A percentile compares a stretch with the other conserved stretches of the same genome.
These are phyloP conservation scores for Jamesozyma piceae DNA, from an alignment of 805 yeast genomes.

Conservation along the genomic window DNA sequence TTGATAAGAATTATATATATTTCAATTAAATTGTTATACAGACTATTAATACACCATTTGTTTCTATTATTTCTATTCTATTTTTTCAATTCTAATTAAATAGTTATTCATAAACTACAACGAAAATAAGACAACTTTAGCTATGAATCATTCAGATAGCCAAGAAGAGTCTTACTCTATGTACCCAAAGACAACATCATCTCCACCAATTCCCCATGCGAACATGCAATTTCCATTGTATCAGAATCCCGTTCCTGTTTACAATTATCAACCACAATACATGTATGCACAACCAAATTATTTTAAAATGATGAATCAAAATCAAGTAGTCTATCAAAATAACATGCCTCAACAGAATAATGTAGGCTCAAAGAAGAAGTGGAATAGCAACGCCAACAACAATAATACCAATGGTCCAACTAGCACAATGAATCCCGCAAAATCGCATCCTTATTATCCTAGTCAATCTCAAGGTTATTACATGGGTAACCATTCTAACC, in stretches of 20 bases:
- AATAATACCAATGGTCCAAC: slow-evolving; percentile 2
- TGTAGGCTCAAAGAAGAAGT: slow-evolving; percentile 20
- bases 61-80: no score
- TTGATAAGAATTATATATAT: no score
- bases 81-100: no score
- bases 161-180: slow-evolving; percentile 28
- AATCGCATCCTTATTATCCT: slow-evolving; percentile 11
- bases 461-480: slow-evolving; percentile 10
- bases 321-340: slow-evolving; percentile 21
- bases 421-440: slow-evolving; percentile 7
- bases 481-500: not conserved
- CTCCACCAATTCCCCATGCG: slow-evolving; percentile 25
- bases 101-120: no score
- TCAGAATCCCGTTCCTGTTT: slow-evolving; percentile 25
- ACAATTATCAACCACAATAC: slow-evolving; percentile 23
- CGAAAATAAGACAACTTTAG: not conserved
- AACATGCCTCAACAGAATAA: slow-evolving; percentile 9
- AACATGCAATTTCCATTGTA: slow-evolving; percentile 25
- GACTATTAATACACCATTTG: no score
- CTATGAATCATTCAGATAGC: slow-evolving; percentile 8
- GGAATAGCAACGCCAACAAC: slow-evolving; percentile 11
- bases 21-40: no score
- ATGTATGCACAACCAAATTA: slow-evolving; percentile 25
- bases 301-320: slow-evolving; percentile 25
- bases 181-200: slow-evolving; percentile 29